Evolutionary conservation across 1,284 basidiomycete genomes (phyloP).

Genomic region (Rhodofomes roseus): DNA sequence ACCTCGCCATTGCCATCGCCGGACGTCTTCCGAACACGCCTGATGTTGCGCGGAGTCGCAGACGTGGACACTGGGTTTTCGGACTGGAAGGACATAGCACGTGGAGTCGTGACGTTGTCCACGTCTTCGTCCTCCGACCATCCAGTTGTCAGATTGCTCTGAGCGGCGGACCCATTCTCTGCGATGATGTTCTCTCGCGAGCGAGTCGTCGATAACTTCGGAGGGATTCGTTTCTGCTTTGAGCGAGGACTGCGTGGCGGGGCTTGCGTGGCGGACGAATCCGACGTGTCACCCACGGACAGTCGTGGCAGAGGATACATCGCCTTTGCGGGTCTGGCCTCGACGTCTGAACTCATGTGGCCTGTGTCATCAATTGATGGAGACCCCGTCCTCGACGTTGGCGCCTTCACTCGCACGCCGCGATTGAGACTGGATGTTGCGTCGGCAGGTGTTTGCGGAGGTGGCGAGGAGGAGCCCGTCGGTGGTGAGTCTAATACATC

Average conservation of each 20-base stretch:
- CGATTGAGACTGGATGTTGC: conserved; percentile 18
- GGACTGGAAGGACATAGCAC: conserved; percentile 44
- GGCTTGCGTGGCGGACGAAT: conserved; percentile 39
- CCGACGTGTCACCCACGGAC: conserved; percentile 39
- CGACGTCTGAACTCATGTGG: conserved; percentile 12
- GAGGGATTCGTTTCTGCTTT: conserved; percentile 46
- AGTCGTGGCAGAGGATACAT: conserved; percentile 31
- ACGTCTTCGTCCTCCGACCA: conserved; percentile 52
- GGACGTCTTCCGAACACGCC: conserved; percentile 42
- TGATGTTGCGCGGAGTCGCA: conserved; percentile 32
- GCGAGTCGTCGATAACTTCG: conserved; percentile 44
- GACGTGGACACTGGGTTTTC: conserved; percentile 24
- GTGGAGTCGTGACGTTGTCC: conserved; percentile 53
- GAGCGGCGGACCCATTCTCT: conserved; percentile 32
- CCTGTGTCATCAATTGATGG: conserved; percentile 34
- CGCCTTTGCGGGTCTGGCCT: conserved; percentile 23
- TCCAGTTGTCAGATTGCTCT: conserved; percentile 46
- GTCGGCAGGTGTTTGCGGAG: conserved; percentile 35
- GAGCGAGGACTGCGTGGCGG: conserved; percentile 35
- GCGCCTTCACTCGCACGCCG: conserved; percentile 24
- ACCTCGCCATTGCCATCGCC: conserved; percentile 33
- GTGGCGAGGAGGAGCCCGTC: conserved; percentile 39
- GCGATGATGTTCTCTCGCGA: conserved; percentile 32
- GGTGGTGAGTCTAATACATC: conserved; percentile 37
- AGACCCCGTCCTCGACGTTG: conserved; percentile 33